Percentiles rank a stretch among this genome's conserved stretches.
Conservation (phyloP, 78 protist genomes). For the Chrysochromulina parva region DNA sequence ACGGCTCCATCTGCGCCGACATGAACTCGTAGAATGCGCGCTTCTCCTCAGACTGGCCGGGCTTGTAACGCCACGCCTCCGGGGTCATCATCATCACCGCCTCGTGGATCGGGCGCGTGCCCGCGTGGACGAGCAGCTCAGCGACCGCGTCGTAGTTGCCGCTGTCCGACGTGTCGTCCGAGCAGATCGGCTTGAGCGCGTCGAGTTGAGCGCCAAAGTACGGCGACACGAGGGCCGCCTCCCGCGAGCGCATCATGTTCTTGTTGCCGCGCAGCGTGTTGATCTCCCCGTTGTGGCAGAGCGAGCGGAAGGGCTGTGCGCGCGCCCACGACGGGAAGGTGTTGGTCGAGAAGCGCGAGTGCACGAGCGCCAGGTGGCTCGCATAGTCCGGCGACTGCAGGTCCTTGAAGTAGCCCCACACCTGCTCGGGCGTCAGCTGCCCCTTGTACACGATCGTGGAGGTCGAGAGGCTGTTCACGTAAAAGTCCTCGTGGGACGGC, state of each 20-base stretch:
- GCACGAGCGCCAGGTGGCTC: background rate
- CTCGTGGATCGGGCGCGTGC: conserved; percentile 67
- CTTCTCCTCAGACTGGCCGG: conserved; percentile 19
- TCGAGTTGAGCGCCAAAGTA: background rate
- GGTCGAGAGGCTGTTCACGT: background rate
- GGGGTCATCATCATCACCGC: conserved; percentile 81
- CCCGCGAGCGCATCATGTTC: conserved; percentile 80
- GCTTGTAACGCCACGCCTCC: conserved; percentile 78
- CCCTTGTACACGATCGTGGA: background rate
- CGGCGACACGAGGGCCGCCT: background rate
- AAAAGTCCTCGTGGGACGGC: background rate
- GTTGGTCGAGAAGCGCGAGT: background rate
- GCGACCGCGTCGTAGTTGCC: conserved; percentile 69
- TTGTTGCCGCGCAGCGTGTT: conserved; percentile 81
- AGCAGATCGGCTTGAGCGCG: background rate
- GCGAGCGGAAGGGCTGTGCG: conserved; percentile 64
- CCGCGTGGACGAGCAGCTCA: conserved; percentile 63
- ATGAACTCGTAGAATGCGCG: conserved; percentile 24
- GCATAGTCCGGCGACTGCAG: background rate
- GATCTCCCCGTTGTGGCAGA: conserved; percentile 90
- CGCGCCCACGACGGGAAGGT: background rate
- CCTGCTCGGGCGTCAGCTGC: too few species aligned
- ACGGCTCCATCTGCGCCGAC: conserved; percentile 70
- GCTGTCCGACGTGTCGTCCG: conserved; percentile 66
- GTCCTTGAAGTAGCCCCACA: too few species aligned